Percentiles rank a stretch among this genome's conserved stretches.
Evolutionary conservation across 805 yeast species (phyloP).

Genomic region (Cyberlindnera xylosilytica): DNA sequence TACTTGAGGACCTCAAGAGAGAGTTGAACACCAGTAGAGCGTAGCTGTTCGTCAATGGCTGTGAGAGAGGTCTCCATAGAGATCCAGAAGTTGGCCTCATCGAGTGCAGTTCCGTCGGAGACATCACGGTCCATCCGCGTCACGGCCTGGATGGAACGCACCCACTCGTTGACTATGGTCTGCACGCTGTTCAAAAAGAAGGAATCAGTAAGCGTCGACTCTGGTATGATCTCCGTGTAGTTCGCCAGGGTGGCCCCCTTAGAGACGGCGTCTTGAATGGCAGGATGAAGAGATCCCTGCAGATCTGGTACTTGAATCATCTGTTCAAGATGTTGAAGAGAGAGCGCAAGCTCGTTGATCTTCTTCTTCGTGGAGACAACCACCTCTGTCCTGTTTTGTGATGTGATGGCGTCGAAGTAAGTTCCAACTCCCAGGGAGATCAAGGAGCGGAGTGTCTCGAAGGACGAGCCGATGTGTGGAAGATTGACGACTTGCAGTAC

Average conservation of each 20-base stretch:
- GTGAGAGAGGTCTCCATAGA: slow-evolving; percentile 61
- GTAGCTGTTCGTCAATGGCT: slow-evolving; percentile 56
- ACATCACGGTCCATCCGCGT: slow-evolving; percentile 53
- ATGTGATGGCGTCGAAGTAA: slow-evolving; percentile 53
- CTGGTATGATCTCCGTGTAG: slow-evolving; percentile 31
- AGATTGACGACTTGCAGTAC: slow-evolving; percentile 36
- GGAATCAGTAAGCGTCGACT: slow-evolving; percentile 44
- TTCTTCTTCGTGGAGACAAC: slow-evolving; percentile 53
- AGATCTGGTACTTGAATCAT: slow-evolving; percentile 69
- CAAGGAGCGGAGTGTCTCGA: slow-evolving; percentile 56
- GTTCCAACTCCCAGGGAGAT: slow-evolving; percentile 65
- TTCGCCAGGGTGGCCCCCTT: slow-evolving; percentile 30
- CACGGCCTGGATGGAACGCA: slow-evolving; percentile 54
- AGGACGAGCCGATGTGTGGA: slow-evolving; percentile 31
- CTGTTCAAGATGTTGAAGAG: slow-evolving; percentile 66
- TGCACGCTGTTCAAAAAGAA: slow-evolving; percentile 67
- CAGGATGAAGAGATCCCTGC: slow-evolving; percentile 46
- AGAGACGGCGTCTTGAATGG: slow-evolving; percentile 38
- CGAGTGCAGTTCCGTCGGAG: slow-evolving; percentile 50
- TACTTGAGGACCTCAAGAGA: slow-evolving; percentile 59
- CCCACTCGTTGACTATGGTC: slow-evolving; percentile 69
- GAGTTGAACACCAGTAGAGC: slow-evolving; percentile 47
- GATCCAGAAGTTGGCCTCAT: slow-evolving; percentile 78
- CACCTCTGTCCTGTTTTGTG: slow-evolving; percentile 29
- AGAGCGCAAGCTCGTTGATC: slow-evolving; percentile 62